Evolutionary conservation across 768 basidiomycete species (phyloP).

Genomic region (Lactarius psammicola): DNA sequence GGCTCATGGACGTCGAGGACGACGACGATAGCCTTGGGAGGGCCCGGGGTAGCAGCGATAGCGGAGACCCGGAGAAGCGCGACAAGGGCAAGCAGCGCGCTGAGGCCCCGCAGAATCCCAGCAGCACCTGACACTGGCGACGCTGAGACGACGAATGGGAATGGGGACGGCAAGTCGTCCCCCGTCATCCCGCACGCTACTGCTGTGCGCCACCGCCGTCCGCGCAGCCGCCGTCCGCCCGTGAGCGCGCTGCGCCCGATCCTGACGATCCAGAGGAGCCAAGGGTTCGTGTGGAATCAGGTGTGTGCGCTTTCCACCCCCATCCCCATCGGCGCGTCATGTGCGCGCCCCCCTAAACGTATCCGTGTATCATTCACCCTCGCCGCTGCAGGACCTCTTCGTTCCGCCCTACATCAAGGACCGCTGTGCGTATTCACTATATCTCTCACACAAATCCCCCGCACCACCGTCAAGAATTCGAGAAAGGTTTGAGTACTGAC

Average conservation of each 20-base stretch:
- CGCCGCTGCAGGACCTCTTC: conserved; percentile 63
- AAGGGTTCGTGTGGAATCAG: conserved; percentile 92
- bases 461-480: conserved; percentile 26
- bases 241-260: conserved; percentile 73
- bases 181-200: conserved; percentile 41
- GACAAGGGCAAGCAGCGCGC: conserved; percentile 71
- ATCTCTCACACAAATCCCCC: conserved; percentile 23
- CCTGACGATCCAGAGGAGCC: conserved; percentile 80
- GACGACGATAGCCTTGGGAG: neutral
- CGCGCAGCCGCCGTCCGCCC: conserved; percentile 49
- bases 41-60: neutral
- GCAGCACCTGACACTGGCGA: conserved; percentile 40
- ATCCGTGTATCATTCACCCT: conserved; percentile 15
- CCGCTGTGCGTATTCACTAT: conserved; percentile 59
- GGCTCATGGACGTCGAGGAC: conserved; percentile 33
- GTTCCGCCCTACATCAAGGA: conserved; percentile 89
- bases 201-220: conserved; percentile 39
- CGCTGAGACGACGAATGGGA: neutral
- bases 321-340: neutral
- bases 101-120: conserved; percentile 43
- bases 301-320: conserved; percentile 40
- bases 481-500: neutral
- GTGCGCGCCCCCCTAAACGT: neutral
- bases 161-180: conserved; percentile 11
- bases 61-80: conserved; percentile 21